Percentiles rank a stretch among this genome's conserved stretches.
Conservation (phyloP, 257 asterid species). For the Ophiorrhiza pumila region DNA sequence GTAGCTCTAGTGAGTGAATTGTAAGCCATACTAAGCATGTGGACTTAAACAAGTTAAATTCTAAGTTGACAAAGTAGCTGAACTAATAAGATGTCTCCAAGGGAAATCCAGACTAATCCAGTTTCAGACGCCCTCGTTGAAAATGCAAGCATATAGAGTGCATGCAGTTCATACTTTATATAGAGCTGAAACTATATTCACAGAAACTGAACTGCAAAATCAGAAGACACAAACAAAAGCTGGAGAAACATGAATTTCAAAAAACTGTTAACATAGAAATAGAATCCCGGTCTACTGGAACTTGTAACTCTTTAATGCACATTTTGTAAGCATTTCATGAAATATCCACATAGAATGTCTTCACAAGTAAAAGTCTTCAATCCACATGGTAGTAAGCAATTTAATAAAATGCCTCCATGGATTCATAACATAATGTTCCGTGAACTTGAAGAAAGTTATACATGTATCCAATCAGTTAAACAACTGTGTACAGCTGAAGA, state of each 20-base stretch:
- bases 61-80: not conserved
- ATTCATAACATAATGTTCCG: not conserved
- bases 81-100: constrained; percentile 1
- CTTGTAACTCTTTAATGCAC: not conserved
- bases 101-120: no score
- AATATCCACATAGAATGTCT: not conserved
- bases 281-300: not conserved
- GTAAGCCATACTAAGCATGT: not conserved
- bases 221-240: not conserved
- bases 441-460: not conserved
- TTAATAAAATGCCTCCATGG: not conserved
- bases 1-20: not conserved
- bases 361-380: no score
- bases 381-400: not conserved
- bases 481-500: not conserved
- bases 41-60: not conserved
- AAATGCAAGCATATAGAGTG: not conserved
- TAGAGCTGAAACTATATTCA: not conserved
- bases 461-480: not conserved
- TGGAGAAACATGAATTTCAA: not conserved
- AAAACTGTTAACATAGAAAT: not conserved
- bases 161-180: not conserved
- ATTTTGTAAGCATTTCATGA: not conserved
- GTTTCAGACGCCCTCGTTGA: constrained; percentile 2
- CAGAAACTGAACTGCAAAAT: not conserved